Evolutionary conservation across 352 stramenopile species (phyloP).

Genomic region (Achlya hypogyna): DNA sequence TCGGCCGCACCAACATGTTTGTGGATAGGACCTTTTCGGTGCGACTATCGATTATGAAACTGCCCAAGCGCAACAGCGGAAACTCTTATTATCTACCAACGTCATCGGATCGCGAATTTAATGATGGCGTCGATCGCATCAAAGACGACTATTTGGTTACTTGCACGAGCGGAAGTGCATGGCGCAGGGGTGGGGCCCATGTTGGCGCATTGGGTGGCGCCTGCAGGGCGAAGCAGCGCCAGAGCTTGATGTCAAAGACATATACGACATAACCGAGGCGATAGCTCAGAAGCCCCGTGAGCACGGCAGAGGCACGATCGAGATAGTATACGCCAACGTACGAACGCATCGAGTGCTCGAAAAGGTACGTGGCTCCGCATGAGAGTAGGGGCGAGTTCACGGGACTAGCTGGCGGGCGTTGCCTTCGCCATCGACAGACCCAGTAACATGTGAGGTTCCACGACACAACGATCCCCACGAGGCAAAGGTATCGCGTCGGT

Average conservation of each 20-base stretch:
- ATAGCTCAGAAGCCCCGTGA: constrained; percentile 1
- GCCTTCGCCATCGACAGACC: neutral
- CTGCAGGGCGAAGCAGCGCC: constrained; percentile 4
- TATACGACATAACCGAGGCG: neutral
- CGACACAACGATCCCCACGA: neutral
- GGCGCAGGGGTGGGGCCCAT: too few relatives aligned
- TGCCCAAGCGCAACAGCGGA: too few relatives aligned
- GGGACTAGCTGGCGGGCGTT: too few relatives aligned
- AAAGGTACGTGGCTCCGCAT: neutral
- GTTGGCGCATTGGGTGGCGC: too few relatives aligned
- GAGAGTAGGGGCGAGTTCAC: neutral
- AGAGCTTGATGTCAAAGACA: constrained; percentile 7
- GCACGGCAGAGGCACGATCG: neutral
- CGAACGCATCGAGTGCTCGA: neutral
- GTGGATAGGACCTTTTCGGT: too few relatives aligned
- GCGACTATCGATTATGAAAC: too few relatives aligned
- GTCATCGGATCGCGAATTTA: too few relatives aligned
- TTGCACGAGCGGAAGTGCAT: too few relatives aligned
- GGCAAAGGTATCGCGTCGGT: neutral
- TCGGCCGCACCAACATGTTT: too few relatives aligned
- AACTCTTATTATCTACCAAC: too few relatives aligned
- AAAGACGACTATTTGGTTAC: too few relatives aligned
- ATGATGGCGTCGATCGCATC: too few relatives aligned
- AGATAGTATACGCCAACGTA: constrained; percentile 8
- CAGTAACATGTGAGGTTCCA: neutral